Evolutionary conservation across 2,329 filamentous ascomycete species (phyloP).

Genomic region (Hyphodiscus sp.): DNA sequence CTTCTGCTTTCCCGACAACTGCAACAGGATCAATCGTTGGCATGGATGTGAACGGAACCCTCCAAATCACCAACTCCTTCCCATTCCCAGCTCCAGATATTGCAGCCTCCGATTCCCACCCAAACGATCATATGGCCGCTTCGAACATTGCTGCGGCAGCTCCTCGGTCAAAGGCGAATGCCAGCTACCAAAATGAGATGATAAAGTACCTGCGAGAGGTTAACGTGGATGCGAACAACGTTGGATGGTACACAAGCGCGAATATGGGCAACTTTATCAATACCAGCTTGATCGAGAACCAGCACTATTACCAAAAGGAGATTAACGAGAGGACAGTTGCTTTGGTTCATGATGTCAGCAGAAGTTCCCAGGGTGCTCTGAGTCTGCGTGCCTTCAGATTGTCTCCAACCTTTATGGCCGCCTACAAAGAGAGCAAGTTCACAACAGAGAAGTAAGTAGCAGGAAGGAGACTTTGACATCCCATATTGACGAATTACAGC

Average conservation of each 20-base stretch:
- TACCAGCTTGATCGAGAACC: constrained; percentile 93
- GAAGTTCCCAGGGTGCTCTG: constrained; percentile 85
- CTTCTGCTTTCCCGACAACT: constrained; percentile 77
- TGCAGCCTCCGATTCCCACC: constrained; percentile 61
- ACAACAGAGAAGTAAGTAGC: constrained; percentile 78
- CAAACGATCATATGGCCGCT: constrained; percentile 58
- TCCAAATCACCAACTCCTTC: constrained; percentile 93
- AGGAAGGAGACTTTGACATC: background rate
- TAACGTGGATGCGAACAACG: constrained; percentile 96
- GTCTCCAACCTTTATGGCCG: constrained; percentile 78
- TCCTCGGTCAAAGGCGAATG: constrained; percentile 85
- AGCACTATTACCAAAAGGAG: constrained; percentile 94
- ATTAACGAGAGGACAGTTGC: constrained; percentile 79
- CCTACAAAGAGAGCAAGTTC: constrained; percentile 95
- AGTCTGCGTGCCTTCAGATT: constrained; percentile 88
- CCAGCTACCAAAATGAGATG: constrained; percentile 90
- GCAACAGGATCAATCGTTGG: constrained; percentile 89
- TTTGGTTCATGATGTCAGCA: constrained; percentile 90
- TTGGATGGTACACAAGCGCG: constrained; percentile 97
- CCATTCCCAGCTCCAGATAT: constrained; percentile 82
- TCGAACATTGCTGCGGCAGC: constrained; percentile 77
- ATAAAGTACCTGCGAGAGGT: constrained; percentile 94
- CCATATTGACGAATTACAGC: constrained; percentile 42
- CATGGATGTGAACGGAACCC: constrained; percentile 75
- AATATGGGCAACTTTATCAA: constrained; percentile 99